Base-by-base conservation (phyloP, 176 grass and related monocot species). In the Stipa capillata region DNA sequence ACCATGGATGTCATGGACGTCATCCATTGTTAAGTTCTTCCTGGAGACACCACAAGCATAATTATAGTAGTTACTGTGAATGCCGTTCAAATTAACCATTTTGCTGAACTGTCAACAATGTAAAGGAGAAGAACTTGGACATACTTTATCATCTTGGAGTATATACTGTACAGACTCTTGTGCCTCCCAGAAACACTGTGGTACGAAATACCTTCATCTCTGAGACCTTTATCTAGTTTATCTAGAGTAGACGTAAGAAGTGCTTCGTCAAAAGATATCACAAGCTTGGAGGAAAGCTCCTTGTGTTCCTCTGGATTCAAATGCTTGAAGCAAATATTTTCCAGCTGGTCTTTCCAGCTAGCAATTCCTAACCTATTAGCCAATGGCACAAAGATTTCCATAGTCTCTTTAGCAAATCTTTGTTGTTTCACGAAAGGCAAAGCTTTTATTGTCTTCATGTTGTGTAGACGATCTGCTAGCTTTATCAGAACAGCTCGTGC, bases 1-100 rank as follows among this genome's bases (percentile, higher is more conserved):
- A 24, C 92, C 97, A 69, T 96, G 92, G 56, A 99, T 99, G 67
- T 99, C 97, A 79, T 93, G 97, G 23, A 96, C 91, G 16, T 91
- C 86, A 73, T 95, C 86, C 84, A 88, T 91, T 7, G 53, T 88
- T 56, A 95, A 51, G 44, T 95, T 99, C 68, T 99, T 96, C 86
- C 97, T 99, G 84, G 35, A 72, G 18, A 27, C 23, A 65, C 65
- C 39, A 32, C 29, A 83, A 60, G 28, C 20, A 69, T 20, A 9
- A 41, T 69, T 54, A 88, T 4, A 74, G 49, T 18, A n/a, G 57
- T 4, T 49, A 53, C 27, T 73, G n/a, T 54, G 41, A 9, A 64
- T 80, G 52, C 1, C 6, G 48, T 52, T 51, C 24, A 13, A 68
- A 51, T 43, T 40, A n/a, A 50, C 18, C 14, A 69, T 74, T 47